Evolutionary conservation across 768 basidiomycete genomes (phyloP), one percentile per base, ranked within the genome.

Genomic region (Xerocomus spinulosus): DNA sequence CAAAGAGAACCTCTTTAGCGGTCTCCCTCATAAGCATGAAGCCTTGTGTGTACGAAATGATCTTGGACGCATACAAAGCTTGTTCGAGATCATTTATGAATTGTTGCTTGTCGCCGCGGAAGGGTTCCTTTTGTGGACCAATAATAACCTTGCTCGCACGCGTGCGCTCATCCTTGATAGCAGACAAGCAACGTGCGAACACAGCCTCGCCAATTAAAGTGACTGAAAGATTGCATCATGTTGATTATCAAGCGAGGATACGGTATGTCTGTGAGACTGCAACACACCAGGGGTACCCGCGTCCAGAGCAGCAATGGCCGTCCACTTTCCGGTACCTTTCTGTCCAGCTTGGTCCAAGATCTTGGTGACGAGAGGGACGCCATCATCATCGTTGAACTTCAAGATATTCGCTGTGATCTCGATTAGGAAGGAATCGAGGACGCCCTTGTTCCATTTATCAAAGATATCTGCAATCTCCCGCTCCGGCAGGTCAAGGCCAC

Each of bases 281-380:
- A 24, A 67, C 81, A 51, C 53, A 88, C 90, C 91, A 36, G 89
- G 78, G 51, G 80, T 85, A 60, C 90, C 93, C 56, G 90, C 85
- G 45, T 99, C 96, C 57, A 99, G 83, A 50, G 96, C 96, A 58
- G 85, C 85, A 61, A 97, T 88, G 48, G 96, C 96, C 47, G 96
- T 99, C 96, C 96, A 99, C 73, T 99, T 99, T 49, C 96, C 93
- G 53, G 96, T 99, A 65, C 96, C 96, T 74, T 99, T 99, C 71
- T 99, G 96, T 32, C 95, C 95, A 50, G 96, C 96, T 62, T 87
- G 68, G 70, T 99, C 96, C 56, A 96, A 80, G 62, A 99, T 95
- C 74, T 98, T 99, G 59, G 75, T 77, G 54, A 99, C 83, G 56
- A 98, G 81, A 41, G 92, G 88, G 61, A 79, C 79, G 49, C 93